Base-by-base conservation (phyloP, 2,329 filamentous ascomycete species). In the Nothophoma quercina region DNA sequence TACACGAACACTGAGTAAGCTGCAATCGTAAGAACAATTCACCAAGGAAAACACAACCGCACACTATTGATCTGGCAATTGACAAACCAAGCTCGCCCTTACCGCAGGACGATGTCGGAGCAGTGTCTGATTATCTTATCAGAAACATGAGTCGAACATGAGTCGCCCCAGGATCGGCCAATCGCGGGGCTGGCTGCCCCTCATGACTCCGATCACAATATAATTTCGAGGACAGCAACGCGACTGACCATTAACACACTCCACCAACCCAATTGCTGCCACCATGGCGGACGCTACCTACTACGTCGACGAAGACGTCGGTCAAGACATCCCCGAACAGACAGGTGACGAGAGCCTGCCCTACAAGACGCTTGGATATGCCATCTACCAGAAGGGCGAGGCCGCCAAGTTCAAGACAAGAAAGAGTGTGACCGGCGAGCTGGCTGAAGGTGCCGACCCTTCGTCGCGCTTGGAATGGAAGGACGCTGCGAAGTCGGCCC, bases 301-400 rank as follows among this genome's bases (percentile, higher is more conserved):
- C 74, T 91, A 93, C 78, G 83, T 96, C 70, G 91, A 96, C 79
- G 89, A 91, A 71, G 89, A 91, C 65, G 82, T 82, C 63, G 92
- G 92, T 66, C 79, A 83, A 64, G 92, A 95, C 77, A 85, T 89
- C 68, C 75, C 51, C 72, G 84, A 63, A 72, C 82, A 54, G 84
- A 86, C 60, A 80, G 91, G 91, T 70, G 83, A 87, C 60, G 85
- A 93, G 74, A 77, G 81, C 56, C 83, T 86, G 63, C 91, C 92
- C 40, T 96, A 88, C 85, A 93, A 96, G 81, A 86, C 88, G 32
- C 84, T 96, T 33, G 81, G 88, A 60, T 87, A 87, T 70, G 92
- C 91, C 59, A 89, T 91, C 76, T 83, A 92, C 69, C 85, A 89
- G 75, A 84, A 88, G 75, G 79, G 85, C 63, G 81, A 85, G 49